phyloP scores from a whole-genome alignment of 2,329 filamentous ascomycete species.

The Chaetomium olivaceum region DNA sequence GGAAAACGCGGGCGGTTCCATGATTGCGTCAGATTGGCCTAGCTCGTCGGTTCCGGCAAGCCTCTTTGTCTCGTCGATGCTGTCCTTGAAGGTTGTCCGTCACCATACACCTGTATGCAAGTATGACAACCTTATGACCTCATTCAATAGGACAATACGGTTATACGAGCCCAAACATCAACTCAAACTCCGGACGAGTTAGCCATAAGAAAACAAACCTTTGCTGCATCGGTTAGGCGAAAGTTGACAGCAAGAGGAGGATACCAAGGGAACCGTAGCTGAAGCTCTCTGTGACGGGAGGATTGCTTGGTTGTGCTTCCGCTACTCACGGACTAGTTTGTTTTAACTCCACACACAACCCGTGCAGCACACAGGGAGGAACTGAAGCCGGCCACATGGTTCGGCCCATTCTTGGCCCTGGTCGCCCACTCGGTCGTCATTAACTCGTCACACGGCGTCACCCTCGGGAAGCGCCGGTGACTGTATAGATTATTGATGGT shows the following conservation, averaged over 20 bases:
- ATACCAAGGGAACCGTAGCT: too few relatives aligned
- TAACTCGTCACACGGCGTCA: too few relatives aligned
- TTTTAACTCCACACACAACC: background rate
- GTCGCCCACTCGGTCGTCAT: background rate
- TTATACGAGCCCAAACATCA: constrained; percentile 47
- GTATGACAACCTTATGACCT: constrained; percentile 56
- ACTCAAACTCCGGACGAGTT: constrained; percentile 59
- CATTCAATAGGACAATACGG: constrained; percentile 49
- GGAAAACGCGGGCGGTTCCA: constrained; percentile 60
- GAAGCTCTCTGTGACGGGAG: too few relatives aligned
- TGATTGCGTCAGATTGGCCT: constrained; percentile 54
- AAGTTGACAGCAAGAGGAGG: background rate
- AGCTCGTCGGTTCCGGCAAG: constrained; percentile 53
- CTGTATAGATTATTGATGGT: background rate
- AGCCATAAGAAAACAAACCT: constrained; percentile 48
- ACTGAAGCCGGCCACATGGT: background rate
- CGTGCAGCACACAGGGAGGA: background rate
- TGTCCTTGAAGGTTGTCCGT: constrained; percentile 57
- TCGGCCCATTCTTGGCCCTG: background rate
- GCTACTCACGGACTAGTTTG: background rate
- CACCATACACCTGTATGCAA: constrained; percentile 57
- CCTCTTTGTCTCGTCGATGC: constrained; percentile 50
- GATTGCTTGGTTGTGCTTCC: background rate
- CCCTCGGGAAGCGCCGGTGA: background rate
- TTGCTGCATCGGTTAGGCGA: constrained; percentile 5